Percentiles rank a stretch among this genome's conserved stretches.
These are phyloP conservation scores for Plasmodium cynomolgi DNA, from an alignment of 169 alveolate genomes.

Conservation along the genomic window DNA sequence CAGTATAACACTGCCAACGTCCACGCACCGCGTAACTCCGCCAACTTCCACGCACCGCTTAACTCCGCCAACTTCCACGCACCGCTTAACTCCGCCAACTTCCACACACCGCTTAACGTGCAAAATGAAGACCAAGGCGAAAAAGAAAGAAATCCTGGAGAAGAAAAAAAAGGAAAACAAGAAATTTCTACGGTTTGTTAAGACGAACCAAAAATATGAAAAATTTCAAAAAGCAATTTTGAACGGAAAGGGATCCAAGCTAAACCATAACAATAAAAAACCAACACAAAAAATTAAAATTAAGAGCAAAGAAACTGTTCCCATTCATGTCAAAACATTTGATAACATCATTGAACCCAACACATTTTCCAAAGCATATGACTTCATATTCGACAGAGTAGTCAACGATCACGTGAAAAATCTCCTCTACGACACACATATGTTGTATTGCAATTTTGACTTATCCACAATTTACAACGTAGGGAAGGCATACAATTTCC, in stretches of 20 bases:
- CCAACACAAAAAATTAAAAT: constrained; percentile 16
- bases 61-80: neutral
- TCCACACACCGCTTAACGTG: neutral
- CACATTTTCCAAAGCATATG: constrained; percentile 65
- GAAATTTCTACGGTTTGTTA: constrained; percentile 31
- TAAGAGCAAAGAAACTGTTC: neutral
- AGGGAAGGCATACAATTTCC: constrained; percentile 38
- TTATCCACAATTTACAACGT: constrained; percentile 19
- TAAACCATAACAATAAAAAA: constrained; percentile 46
- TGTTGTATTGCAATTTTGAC: constrained; percentile 69
- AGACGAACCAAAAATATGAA: constrained; percentile 65
- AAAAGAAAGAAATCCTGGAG: constrained; percentile 58
- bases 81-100: neutral
- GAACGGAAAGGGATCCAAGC: constrained; percentile 38
- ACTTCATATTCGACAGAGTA: constrained; percentile 53
- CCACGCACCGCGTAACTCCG: too few relatives aligned
- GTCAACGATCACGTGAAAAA: constrained; percentile 8
- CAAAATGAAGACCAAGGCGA: constrained; percentile 44
- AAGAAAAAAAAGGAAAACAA: constrained; percentile 62
- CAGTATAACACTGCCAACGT: neutral
- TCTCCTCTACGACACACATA: constrained; percentile 6
- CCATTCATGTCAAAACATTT: constrained; percentile 4
- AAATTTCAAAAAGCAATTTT: constrained; percentile 63
- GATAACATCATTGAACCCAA: constrained; percentile 25
- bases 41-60: too few relatives aligned